These are phyloP conservation scores for Coemansia sp. DNA, from an alignment of 192 early-diverging fungal species.

Conservation along the genomic window DNA sequence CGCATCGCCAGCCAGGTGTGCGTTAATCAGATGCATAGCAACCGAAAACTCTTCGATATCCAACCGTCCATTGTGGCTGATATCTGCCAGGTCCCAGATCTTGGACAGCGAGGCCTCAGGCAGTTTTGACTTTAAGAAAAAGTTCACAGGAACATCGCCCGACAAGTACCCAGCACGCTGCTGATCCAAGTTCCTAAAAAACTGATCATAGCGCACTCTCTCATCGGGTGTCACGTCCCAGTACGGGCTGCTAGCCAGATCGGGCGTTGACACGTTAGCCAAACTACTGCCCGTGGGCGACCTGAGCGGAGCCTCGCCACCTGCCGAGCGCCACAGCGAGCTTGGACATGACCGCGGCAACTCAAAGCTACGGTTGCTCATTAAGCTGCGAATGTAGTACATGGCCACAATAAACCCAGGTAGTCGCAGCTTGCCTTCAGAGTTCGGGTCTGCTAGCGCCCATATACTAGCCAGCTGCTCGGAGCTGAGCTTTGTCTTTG, in stretches of 20 bases:
- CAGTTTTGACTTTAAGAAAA: conserved; percentile 80
- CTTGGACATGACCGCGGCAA: conserved; percentile 73
- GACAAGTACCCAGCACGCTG: conserved; percentile 60
- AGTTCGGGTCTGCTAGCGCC: conserved; percentile 75
- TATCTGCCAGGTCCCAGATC: conserved; percentile 80
- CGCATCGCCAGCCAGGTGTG: conserved; percentile 52
- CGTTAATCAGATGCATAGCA: conserved; percentile 76
- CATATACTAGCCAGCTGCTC: conserved; percentile 82
- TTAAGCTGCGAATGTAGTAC: conserved; percentile 79
- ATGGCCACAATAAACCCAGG: conserved; percentile 89
- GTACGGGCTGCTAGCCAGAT: conserved; percentile 21
- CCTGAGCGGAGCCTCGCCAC: conserved; percentile 47
- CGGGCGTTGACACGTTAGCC: conserved; percentile 28
- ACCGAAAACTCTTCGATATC: conserved; percentile 75
- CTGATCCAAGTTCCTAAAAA: conserved; percentile 75
- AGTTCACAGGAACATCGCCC: conserved; percentile 71
- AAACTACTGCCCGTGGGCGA: conserved; percentile 27
- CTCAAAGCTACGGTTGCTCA: conserved; percentile 65
- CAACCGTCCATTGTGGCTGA: conserved; percentile 59
- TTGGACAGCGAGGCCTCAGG: conserved; percentile 64
- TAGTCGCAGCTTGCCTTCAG: conserved; percentile 68
- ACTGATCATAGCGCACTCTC: conserved; percentile 67
- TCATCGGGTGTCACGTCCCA: conserved; percentile 81
- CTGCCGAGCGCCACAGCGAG: conserved; percentile 56
- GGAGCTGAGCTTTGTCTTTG: conserved; percentile 75